These are phyloP conservation scores for Fusarium anguioides DNA, from an alignment of 2,329 filamentous ascomycete genomes.

Conservation along the genomic window DNA sequence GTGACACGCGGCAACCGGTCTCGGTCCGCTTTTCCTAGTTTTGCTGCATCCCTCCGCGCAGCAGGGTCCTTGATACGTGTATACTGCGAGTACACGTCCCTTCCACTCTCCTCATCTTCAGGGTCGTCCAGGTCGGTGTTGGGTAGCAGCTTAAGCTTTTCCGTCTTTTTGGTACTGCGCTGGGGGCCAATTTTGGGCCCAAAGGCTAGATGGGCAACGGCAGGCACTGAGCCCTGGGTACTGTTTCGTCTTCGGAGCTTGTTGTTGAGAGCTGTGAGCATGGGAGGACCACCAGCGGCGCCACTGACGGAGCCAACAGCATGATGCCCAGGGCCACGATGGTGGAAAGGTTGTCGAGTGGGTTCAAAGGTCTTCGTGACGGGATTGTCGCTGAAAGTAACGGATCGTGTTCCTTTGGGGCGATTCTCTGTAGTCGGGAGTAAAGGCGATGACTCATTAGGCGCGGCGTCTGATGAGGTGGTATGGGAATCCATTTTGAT, in stretches of 20 bases:
- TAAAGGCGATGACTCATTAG: conserved; percentile 52
- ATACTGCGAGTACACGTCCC: conserved; percentile 98
- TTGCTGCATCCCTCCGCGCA: conserved; percentile 88
- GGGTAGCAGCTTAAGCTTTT: conserved; percentile 97
- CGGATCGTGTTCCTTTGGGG: conserved; percentile 67
- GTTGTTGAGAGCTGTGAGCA: conserved; percentile 85
- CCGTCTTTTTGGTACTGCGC: conserved; percentile 91
- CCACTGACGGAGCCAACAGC: conserved; percentile 44
- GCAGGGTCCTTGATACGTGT: conserved; percentile 97
- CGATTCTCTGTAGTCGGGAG: conserved; percentile 51
- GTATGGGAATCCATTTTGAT: conserved; percentile 45
- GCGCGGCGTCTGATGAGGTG: conserved; percentile 27
- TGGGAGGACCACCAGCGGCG: conserved; percentile 60
- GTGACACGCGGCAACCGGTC: conserved; percentile 89
- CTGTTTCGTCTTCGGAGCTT: conserved; percentile 89
- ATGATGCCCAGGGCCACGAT: conserved; percentile 48
- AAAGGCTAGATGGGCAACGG: conserved; percentile 50
- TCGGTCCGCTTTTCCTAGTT: conserved; percentile 92
- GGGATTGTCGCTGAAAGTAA: conserved; percentile 81
- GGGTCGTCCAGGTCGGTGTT: conserved; percentile 87
- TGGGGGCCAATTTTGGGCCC: conserved; percentile 88
- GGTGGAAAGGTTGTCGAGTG: conserved; percentile 46
- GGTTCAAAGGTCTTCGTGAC: conserved; percentile 71
- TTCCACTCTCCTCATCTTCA: conserved; percentile 86
- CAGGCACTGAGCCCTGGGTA: conserved; percentile 65